Base-by-base conservation (phyloP, 805 yeast genomes). In the Scheffersomyces stipitis region DNA sequence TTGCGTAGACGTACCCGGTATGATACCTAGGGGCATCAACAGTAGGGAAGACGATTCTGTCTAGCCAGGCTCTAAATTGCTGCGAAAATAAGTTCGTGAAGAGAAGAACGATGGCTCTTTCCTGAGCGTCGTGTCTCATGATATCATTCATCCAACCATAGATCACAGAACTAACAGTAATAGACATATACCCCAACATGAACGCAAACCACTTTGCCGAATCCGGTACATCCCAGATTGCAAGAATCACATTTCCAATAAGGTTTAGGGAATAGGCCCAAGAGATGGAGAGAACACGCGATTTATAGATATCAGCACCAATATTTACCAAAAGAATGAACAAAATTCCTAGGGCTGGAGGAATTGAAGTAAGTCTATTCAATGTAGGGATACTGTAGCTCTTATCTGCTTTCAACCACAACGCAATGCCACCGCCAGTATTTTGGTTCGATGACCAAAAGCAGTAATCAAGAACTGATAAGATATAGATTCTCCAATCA, bases 301-400 rank as follows among this genome's bases (percentile, higher is more conserved):
- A 36, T 9, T 28, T 27, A 4, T 73, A 64, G 16, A 73, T 46
- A 56, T 78, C 83, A 4, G 81, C 77, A 33, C 76, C 75, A 24
- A 65, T 57, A 28, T 77, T 66, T 24, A 69, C 62, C 8, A 71
- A 39, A 14, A 71, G 42, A 14, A 75, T 69, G 44, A 58, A 78
- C 2, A 74, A 53, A 27, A 80, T 66, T 4, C 84, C 84, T 17
- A 80, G 54, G n/a, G 77, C 81, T 1, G 84, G 83, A 1, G 83
- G 77, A 12, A 77, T 42, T 3, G 80, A 68, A 12, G 80, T 63
- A 33, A 75, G 56, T 36, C 76, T 64, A 50, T 80, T 78, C 15
- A 78, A 56, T 39, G 62, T 60, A 1, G 66, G 69, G 30, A 68
- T 60, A 0, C 70, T 51, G 49, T 69, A 79, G 24, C 63, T 60